Conservation (phyloP, 768 basidiomycete species). For the Pleurotus platypus region DNA sequence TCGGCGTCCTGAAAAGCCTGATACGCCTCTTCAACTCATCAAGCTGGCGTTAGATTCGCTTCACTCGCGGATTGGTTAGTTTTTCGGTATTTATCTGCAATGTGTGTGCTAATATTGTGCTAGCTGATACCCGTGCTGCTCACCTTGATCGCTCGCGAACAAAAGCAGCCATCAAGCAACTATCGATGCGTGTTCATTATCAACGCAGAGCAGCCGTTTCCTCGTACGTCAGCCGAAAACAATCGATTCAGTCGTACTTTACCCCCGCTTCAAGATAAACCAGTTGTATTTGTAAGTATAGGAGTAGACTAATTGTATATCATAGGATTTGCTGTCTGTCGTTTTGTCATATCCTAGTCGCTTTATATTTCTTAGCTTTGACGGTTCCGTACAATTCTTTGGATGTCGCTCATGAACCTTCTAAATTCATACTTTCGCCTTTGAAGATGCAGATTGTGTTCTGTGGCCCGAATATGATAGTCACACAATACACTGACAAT, state of each 20-base stretch:
- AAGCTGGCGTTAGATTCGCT: slow-evolving; percentile 43
- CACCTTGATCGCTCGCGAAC: slow-evolving; percentile 74
- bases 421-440: too few species aligned
- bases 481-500: too few species aligned
- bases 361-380: too few species aligned
- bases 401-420: too few species aligned
- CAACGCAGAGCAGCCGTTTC: slow-evolving; percentile 33
- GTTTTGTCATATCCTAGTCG: too few species aligned
- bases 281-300: too few species aligned
- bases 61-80: slow-evolving; percentile 62
- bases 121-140: slow-evolving; percentile 61
- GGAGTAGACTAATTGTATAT: too few species aligned
- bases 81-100: background rate
- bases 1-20: slow-evolving; percentile 23
- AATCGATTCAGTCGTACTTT: background rate
- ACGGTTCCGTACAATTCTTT: too few species aligned
- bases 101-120: background rate
- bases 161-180: slow-evolving; percentile 64
- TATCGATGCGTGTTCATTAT: slow-evolving; percentile 61
- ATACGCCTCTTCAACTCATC: slow-evolving; percentile 48
- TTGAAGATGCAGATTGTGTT: too few species aligned
- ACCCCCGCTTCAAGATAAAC: background rate
- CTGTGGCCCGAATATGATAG: too few species aligned
- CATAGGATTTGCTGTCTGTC: too few species aligned
- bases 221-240: background rate